phyloP scores from a whole-genome alignment of 768 basidiomycete genomes.

The Mycena epipterygia region DNA sequence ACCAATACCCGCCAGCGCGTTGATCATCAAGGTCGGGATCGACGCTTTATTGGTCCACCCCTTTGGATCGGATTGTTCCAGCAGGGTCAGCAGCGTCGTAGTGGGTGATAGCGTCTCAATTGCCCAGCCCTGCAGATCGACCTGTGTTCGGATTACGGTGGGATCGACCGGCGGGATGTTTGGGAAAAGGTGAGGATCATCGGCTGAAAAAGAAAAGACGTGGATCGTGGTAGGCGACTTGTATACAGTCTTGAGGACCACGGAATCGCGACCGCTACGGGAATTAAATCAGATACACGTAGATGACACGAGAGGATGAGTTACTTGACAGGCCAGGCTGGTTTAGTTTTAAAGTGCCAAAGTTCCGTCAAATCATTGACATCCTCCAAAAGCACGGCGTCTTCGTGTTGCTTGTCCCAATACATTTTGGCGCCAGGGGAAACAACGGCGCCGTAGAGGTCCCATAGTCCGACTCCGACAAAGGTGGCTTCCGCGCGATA shows the following conservation, averaged over 20 bases:
- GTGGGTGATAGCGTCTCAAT: conserved; percentile 96
- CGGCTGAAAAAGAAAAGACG: conserved; percentile 94
- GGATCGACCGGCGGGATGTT: conserved; percentile 76
- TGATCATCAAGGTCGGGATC: conserved; percentile 95
- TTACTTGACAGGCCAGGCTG: conserved; percentile 94
- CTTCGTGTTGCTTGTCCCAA: conserved; percentile 94
- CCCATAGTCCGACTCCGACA: conserved; percentile 96
- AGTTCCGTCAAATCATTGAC: conserved; percentile 92
- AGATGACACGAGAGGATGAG: conserved; percentile 5
- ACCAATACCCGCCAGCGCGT: conserved; percentile 89
- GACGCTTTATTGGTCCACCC: conserved; percentile 97
- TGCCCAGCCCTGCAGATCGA: conserved; percentile 99
- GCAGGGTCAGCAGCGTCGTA: conserved; percentile 91
- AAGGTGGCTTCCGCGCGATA: conserved; percentile 98
- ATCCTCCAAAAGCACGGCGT: conserved; percentile 88
- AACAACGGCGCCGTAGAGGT: conserved; percentile 89
- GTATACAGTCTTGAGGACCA: conserved; percentile 95
- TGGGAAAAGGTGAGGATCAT: conserved; percentile 90
- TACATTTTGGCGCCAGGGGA: conserved; percentile 85
- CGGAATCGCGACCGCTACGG: conserved; percentile 87
- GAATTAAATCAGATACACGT: conserved; percentile 34
- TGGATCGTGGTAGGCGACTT: conserved; percentile 96
- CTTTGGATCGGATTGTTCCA: conserved; percentile 97
- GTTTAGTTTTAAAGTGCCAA: conserved; percentile 93
- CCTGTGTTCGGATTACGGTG: conserved; percentile 90